Evolutionary conservation across 345 rosid species (phyloP), one percentile per base, ranked within the genome.

Genomic region (Moricandia arvensis): DNA sequence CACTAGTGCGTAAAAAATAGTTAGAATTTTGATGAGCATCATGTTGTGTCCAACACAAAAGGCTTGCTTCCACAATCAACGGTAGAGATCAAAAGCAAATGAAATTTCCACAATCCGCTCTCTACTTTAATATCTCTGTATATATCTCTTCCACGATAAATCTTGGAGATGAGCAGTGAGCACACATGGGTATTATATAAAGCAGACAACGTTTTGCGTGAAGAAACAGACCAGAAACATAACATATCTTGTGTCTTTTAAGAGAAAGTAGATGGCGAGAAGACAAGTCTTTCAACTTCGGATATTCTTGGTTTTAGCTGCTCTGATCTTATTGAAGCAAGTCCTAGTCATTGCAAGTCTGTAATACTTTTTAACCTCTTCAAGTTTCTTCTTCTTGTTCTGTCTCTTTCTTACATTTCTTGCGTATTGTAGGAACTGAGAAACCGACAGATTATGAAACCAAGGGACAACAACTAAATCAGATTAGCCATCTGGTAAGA

Each of bases 31-130:
- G 49, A 45, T 70, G 75, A 63, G 60, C 75, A 43, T 68, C 74
- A 70, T 78, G 41, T 77, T 72, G 73, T 37, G 63, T 72, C 73
- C 77, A 78, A 78, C 77, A n/a, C 77, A 66, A 78, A 78, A 72
- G 75, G 55, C 30, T 71, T 47, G 9, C 6, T 45, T 38, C 81
- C 77, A 78, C 81, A 78, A 72, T 72, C 77, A 78, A 78, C 77
- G 81, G 81, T 60, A 51, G 18, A 35, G 73, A 78, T 78, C 12
- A 26, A 78, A 78, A 78, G 77, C 13, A 16, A 10, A 18, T 10
- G 54, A 29, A 29, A 7, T 21, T 37, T 72, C 72, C 64, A 51
- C 61, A 34, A 71, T 72, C 63, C 16, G 45, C 24, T 71, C 24
- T 71, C 31, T 59, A 13, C 55, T 65, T 59, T 65, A 77, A 58